Base-by-base conservation (phyloP, 192 early-diverging fungal genomes). In the Podila clonocystis region DNA sequence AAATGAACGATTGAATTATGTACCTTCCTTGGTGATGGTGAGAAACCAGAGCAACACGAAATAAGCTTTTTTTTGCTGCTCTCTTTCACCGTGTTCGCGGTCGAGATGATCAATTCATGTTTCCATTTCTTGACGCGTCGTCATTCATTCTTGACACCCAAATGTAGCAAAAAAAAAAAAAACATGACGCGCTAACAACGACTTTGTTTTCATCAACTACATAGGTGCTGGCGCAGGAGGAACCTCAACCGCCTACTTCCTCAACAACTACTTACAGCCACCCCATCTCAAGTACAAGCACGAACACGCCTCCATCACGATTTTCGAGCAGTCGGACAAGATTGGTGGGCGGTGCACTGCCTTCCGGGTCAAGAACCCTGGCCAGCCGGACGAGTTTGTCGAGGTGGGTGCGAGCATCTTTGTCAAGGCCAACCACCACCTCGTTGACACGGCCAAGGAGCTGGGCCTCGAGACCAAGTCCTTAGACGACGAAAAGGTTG, bases 361-460 rank as follows among this genome's bases (percentile, higher is more conserved):
- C 2, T 80, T 80, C 29, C 60, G 61, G 3, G 74, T 85, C 36
- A 62, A 50, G 0, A 65, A 83, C 67, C 71, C 82, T 57, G 72
- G 58, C 1, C 62, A 84, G 19, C 24, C 72, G 24, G 58, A 83
- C 9, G 61, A 74, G 17, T 63, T 73, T 24, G 74, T 91, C 17
- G 91, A 92, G 75, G 62, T 88, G 5, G 91, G 91, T 0, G 91
- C 90, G 11, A 91, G 90, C 31, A 89, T 92, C 52, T 92, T 92
- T 73, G 82, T 91, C 28, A 82, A 83, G 24, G 75, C 66, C 41
- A 92, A 92, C 63, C 71, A 87, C 65, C 68, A 92, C 64, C 52
- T 92, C 1, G 82, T 88, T 45, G 84, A 87, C 31, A 79, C 88
- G 5, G 59, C 87, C 28, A 69, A 87, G 58, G 68, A 79, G 45